A percentile compares a stretch with the other conserved stretches of the same genome.
Evolutionary conservation across 176 grass and related monocot species (phyloP).

Genomic region (Carex parvula): DNA sequence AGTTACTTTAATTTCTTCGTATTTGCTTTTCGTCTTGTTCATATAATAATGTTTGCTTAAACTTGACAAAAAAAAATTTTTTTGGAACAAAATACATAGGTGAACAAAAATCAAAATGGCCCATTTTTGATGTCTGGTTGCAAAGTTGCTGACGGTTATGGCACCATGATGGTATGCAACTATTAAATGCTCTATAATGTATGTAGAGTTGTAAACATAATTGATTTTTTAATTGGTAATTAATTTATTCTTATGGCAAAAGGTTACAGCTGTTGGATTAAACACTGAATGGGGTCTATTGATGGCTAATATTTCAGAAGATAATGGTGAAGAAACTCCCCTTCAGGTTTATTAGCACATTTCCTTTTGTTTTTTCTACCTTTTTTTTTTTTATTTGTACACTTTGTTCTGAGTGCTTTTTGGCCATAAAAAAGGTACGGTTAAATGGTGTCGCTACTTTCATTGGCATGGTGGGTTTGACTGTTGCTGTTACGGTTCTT

Average conservation of each 20-base stretch:
- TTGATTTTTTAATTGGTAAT: slow-evolving; percentile 32
- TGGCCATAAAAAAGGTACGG: slow-evolving; percentile 59
- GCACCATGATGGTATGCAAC: slow-evolving; percentile 83
- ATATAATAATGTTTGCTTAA: slow-evolving; percentile 20
- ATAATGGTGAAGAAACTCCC: slow-evolving; percentile 98
- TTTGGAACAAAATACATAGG: slow-evolving; percentile 33
- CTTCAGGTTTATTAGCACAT: slow-evolving; percentile 72
- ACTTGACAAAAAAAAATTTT: not conserved
- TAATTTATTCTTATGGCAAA: slow-evolving; percentile 34
- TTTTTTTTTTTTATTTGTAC: not conserved
- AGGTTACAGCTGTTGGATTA: slow-evolving; percentile 90
- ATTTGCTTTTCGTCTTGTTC: not conserved
- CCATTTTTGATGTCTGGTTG: slow-evolving; percentile 98
- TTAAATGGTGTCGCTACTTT: slow-evolving; percentile 97
- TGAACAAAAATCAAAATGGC: slow-evolving; percentile 75
- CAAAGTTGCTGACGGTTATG: slow-evolving; percentile 96
- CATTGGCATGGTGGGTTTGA: slow-evolving; percentile 86
- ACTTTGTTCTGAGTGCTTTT: not conserved
- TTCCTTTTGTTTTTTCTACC: slow-evolving; percentile 12
- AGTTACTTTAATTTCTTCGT: slow-evolving; percentile 28
- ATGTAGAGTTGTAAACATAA: not conserved
- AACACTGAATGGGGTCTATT: slow-evolving; percentile 98
- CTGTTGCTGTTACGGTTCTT: slow-evolving; percentile 78
- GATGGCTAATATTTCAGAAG: slow-evolving; percentile 96
- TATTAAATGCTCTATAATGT: slow-evolving; percentile 23